Conservation (phyloP, 257 asterid genomes). For the Solanum microdontum region DNA sequence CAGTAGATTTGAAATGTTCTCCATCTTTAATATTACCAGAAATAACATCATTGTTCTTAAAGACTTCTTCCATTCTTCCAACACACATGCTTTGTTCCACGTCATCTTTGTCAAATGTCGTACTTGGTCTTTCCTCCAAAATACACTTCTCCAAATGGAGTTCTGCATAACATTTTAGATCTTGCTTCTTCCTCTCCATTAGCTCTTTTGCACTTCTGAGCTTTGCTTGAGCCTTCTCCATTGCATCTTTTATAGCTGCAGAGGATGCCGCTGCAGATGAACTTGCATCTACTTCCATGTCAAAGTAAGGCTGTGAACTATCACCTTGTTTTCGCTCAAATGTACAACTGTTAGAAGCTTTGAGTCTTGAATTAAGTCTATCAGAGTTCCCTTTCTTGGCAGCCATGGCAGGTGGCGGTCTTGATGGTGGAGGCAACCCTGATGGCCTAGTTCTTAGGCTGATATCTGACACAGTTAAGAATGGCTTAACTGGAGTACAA, state of each 20-base stretch:
- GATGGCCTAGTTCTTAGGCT: slow-evolving; percentile 80
- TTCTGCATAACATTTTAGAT: slow-evolving; percentile 5
- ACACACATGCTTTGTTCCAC: slow-evolving; percentile 6
- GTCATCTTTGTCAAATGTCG: slow-evolving; percentile 21
- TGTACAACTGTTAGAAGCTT: slow-evolving; percentile 29
- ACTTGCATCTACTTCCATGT: slow-evolving; percentile 43
- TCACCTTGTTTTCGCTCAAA: slow-evolving; percentile 30
- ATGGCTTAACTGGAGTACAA: slow-evolving; percentile 33
- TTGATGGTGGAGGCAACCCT: slow-evolving; percentile 80
- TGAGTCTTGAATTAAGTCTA: slow-evolving; percentile 19
- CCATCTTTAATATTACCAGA: slow-evolving; percentile 20
- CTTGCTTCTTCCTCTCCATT: slow-evolving; percentile 18
- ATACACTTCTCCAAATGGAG: slow-evolving; percentile 11
- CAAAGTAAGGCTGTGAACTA: slow-evolving; percentile 31
- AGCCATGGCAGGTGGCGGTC: slow-evolving; percentile 71
- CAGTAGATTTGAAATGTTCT: slow-evolving; percentile 6
- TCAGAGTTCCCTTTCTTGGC: slow-evolving; percentile 22
- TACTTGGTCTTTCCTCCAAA: slow-evolving; percentile 23
- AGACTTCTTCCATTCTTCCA: slow-evolving; percentile 20
- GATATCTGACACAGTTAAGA: slow-evolving; percentile 58
- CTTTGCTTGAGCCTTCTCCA: slow-evolving; percentile 27
- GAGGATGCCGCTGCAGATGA: slow-evolving; percentile 25
- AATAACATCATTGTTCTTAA: slow-evolving; percentile 7
- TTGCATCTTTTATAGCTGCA: slow-evolving; percentile 16
- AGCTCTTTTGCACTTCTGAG: slow-evolving; percentile 25